Percentiles rank a stretch among this genome's conserved stretches.
phyloP scores from a whole-genome alignment of 2,329 filamentous ascomycete species.

The Ceratocystis ficicola region DNA sequence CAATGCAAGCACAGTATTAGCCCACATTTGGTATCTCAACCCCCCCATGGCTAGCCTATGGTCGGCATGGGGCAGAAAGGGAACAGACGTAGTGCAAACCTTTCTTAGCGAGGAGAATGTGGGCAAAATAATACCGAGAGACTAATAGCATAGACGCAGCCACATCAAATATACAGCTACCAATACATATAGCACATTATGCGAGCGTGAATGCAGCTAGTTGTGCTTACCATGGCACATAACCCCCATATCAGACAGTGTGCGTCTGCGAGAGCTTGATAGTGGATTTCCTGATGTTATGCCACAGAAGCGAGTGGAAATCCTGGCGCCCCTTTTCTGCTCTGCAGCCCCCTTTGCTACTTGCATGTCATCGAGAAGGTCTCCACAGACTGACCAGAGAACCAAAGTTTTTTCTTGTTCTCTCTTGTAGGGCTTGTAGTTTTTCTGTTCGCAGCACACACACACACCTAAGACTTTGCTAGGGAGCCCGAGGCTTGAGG shows the following conservation, averaged over 20 bases:
- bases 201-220: too few species aligned
- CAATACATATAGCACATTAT: too few species aligned
- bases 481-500: background rate
- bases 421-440: background rate
- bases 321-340: background rate
- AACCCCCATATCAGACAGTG: too few species aligned
- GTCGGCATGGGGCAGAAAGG: background rate
- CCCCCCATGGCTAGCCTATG: background rate
- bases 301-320: too few species aligned
- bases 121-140: background rate
- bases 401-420: background rate
- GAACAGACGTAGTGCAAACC: background rate
- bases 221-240: too few species aligned
- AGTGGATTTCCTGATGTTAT: too few species aligned
- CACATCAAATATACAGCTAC: too few species aligned
- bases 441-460: background rate
- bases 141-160: too few species aligned
- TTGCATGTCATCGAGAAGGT: background rate
- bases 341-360: background rate
- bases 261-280: too few species aligned
- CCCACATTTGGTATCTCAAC: background rate
- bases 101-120: background rate
- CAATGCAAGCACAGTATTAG: background rate
- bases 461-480: too few species aligned
- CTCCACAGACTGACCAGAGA: too few species aligned